phyloP scores from a whole-genome alignment of 306 rosid species.

The Ormosia emarginata region DNA sequence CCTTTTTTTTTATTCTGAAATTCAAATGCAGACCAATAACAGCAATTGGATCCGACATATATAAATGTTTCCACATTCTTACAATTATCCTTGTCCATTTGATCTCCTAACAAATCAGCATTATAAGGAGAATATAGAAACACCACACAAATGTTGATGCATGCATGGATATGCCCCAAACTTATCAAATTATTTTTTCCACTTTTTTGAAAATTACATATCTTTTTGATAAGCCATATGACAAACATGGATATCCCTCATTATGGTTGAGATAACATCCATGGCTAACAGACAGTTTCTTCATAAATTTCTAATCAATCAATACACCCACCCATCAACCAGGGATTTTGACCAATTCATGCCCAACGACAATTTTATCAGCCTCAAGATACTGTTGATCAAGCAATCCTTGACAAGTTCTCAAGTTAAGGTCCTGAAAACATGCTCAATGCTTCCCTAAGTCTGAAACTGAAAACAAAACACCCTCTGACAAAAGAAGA shows the following conservation, averaged over 20 bases:
- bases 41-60: background rate
- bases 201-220: background rate
- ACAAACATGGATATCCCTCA: background rate
- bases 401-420: constrained; percentile 26
- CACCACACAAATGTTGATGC: background rate
- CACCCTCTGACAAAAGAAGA: constrained; percentile 39
- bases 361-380: constrained; percentile 29
- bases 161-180: background rate
- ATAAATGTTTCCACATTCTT: background rate
- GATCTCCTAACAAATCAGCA: constrained; percentile 16
- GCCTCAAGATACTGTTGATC: constrained; percentile 31
- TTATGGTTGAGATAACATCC: constrained; percentile 6
- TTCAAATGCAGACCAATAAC: constrained; percentile 2
- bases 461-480: constrained; percentile 38
- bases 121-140: background rate
- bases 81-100: constrained; percentile 7
- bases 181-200: background rate
- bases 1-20: background rate
- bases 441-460: constrained; percentile 40
- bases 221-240: constrained; percentile 10
- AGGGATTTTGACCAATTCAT: constrained; percentile 15
- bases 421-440: constrained; percentile 35
- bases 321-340: constrained; percentile 28
- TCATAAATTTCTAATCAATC: constrained; percentile 15
- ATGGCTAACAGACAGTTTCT: constrained; percentile 19